Base-by-base conservation (phyloP, 2,329 filamentous ascomycete genomes). In the Colletotrichum sojae region DNA sequence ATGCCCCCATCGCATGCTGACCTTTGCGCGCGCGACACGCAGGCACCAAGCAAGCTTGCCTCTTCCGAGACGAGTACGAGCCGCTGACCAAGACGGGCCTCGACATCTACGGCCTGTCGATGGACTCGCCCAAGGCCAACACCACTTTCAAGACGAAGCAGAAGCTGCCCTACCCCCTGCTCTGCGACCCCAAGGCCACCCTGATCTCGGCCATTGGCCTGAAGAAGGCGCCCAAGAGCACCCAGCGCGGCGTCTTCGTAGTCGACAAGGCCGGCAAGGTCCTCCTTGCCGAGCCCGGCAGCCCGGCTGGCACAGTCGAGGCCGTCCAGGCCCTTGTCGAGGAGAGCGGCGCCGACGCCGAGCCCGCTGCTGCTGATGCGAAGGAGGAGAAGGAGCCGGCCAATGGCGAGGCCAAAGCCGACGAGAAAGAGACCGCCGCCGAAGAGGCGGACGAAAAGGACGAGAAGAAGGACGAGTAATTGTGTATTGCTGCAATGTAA, bases 31-130 rank as follows among this genome's bases (percentile, higher is more conserved):
- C 43, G 3, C 27, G 46, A 59, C 58, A 54, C 31, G 71, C 71
- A 97, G 95, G 95, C 86, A 98, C 94, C 65, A 96, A 87, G 68
- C 96, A 99, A 86, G 96, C 88, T 71, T 98, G 95, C 83, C 86
- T 95, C 74, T 98, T 99, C 88, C 92, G 96, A 77, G 95, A 98
- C 85, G 87, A 90, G 25, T 94, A 97, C 83, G 83, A 86, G 54
- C 84, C 91, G 58, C 87, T 98, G 63, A 95, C 92, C 12, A 87
- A 90, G 31, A 92, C 89, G 63, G 95, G 95, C 9, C 89, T 97
- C 69, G 87, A 91, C 77, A 94, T 99, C 82, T 98, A 94, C 79
- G 96, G 96, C 64, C 90, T 99, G 58, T 97, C 93, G 71, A 89
- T 89, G 74, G 96, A 98, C 83, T 92, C 91, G 55, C 90, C 94